Evolutionary conservation across 2,329 filamentous ascomycete species (phyloP), one percentile per base, ranked within the genome.

Genomic region (Penicillium polonicum): DNA sequence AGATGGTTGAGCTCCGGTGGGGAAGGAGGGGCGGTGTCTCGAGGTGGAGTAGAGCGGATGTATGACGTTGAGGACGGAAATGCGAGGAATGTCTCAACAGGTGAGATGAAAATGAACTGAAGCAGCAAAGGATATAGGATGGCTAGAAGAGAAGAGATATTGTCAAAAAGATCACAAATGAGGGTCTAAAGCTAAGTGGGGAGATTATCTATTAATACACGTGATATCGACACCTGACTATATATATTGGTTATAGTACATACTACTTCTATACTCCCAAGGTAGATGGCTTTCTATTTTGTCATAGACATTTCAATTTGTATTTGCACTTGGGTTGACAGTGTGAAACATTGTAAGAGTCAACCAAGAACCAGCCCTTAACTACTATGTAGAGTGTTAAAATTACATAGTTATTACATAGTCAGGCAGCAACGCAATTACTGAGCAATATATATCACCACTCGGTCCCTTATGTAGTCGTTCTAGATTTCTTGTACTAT

Each of bases 1-100:
- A 48, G 29, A 38, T 43, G 33, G 23, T 48, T 33, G 35, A 57
- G 46, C 53, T 52, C 38, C n/a, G 41, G 57, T 54, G 59, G 53
- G 36, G 57, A 51, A 45, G 50, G 21, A 45, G 45, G 57, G 36
- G 48, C 27, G 50, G 49, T 48, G 52, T 49, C 29, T 45, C 38
- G 31, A 33, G 49, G 55, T 48, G 57, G 35, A 27, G 53, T 48
- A 35, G 38, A 38, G 31, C 35, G 29, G 55, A 43, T 41, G 50
- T 53, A 57, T 53, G 55, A 57, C 55, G 55, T 57, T 51, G 23
- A 33, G 27, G 43, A 46, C 21, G 23, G 41, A 5, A 33, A 33
- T n/a, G 27, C 8, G 42, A 21, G 19, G 10, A 21, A 33, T 15
- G 19, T 21, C 44, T 33, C 21, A 29, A 23, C 15, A 44, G 21